These are phyloP conservation scores for Leccinum aurantiacum DNA, from an alignment of 768 basidiomycete species.

Conservation along the genomic window DNA sequence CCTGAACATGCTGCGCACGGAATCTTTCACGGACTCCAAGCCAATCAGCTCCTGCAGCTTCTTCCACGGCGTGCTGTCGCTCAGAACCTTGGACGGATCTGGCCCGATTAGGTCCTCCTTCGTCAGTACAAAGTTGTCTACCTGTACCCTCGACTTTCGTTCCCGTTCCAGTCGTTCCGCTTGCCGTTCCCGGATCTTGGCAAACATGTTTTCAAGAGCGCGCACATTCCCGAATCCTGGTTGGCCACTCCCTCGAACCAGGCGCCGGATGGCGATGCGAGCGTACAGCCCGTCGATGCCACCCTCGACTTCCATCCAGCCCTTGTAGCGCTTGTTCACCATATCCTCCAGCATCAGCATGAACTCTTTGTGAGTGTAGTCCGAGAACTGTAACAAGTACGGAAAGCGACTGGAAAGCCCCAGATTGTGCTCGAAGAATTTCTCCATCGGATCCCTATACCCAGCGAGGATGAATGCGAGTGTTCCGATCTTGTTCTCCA, in stretches of 20 bases:
- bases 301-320: not conserved
- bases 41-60: not conserved
- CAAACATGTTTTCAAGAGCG: not conserved
- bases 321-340: not conserved
- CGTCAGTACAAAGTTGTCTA: not conserved
- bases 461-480: not conserved
- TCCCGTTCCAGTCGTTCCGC: not conserved
- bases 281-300: not conserved
- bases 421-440: not conserved
- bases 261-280: not conserved
- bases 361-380: not conserved
- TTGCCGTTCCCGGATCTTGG: not conserved
- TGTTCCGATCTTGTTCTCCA: not conserved
- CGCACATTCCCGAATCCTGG: not conserved
- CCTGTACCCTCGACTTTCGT: not conserved
- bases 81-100: not conserved
- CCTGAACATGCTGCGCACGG: not conserved
- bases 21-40: not conserved
- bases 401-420: not conserved
- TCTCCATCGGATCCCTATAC: not conserved
- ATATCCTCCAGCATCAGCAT: not conserved
- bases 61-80: not conserved
- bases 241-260: not conserved
- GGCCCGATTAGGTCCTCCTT: not conserved
- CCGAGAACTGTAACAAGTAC: not conserved